A percentile compares a stretch with the other conserved stretches of the same genome.
phyloP scores from a whole-genome alignment of 163 green algal species.

The Scenedesmus sp. region DNA sequence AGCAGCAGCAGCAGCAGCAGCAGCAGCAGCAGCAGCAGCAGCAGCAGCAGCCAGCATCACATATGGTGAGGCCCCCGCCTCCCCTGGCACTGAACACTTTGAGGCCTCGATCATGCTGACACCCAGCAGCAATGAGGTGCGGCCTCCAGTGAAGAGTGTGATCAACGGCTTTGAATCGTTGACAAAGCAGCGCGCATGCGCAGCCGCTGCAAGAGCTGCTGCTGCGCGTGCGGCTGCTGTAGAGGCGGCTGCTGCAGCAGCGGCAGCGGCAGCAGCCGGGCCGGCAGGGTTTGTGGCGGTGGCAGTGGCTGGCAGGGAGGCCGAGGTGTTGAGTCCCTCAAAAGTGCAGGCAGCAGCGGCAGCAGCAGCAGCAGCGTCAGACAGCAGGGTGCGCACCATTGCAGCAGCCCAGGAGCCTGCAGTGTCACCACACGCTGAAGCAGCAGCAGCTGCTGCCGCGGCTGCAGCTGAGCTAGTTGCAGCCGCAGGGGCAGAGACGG shows the following conservation, averaged over 20 bases:
- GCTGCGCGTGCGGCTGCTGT: background rate
- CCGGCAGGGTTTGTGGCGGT: background rate
- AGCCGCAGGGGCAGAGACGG: background rate
- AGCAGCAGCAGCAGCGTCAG: background rate
- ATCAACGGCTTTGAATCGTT: slow-evolving; percentile 39
- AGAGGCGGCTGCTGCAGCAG: background rate
- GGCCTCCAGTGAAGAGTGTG: slow-evolving; percentile 28
- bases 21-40: slow-evolving; percentile 10
- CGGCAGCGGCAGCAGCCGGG: background rate
- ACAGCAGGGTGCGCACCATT: slow-evolving; percentile 1
- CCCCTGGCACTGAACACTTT: background rate
- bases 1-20: background rate
- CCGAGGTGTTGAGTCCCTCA: background rate
- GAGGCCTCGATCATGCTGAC: background rate
- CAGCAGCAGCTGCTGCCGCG: background rate
- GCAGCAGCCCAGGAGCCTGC: background rate
- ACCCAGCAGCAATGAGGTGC: slow-evolving; percentile 32
- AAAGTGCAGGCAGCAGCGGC: background rate
- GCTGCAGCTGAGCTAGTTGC: background rate
- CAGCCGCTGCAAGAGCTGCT: slow-evolving; percentile 9
- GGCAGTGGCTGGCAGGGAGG: background rate
- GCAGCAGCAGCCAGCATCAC: background rate
- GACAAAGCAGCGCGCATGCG: background rate
- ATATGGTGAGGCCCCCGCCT: background rate
- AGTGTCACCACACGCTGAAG: too few species aligned